phyloP scores from a whole-genome alignment of 371 early-diverging fungal species.

The Mucor mucedo region DNA sequence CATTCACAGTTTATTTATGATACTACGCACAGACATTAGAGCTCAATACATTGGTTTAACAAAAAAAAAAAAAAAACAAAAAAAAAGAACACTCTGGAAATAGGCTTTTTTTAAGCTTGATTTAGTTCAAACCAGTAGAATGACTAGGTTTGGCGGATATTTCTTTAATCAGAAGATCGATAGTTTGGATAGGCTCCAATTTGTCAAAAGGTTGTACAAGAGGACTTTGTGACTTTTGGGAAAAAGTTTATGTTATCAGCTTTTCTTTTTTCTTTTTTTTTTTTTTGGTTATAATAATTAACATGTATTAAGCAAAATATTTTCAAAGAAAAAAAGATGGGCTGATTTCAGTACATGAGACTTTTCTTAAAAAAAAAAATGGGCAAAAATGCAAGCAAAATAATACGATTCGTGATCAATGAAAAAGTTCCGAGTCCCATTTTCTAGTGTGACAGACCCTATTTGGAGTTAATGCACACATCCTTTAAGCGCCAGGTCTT shows the following conservation, averaged over 20 bases:
- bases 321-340: not conserved
- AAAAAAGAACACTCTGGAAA: not conserved
- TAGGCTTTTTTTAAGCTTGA: too few relatives aligned
- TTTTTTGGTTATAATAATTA: not conserved
- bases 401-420: conserved; percentile 6
- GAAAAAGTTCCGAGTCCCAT: conserved; percentile 24
- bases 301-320: not conserved
- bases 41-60: not conserved
- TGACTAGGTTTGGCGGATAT: conserved; percentile 19
- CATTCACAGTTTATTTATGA: not conserved
- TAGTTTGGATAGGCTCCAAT: conserved; percentile 18
- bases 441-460: conserved; percentile 30
- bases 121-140: conserved; percentile 10
- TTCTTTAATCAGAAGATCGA: conserved; percentile 19
- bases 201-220: conserved; percentile 12
- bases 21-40: not conserved
- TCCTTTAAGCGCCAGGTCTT: conserved; percentile 4
- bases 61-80: not conserved
- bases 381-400: too few relatives aligned
- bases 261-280: not conserved
- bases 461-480: conserved; percentile 27
- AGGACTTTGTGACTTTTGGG: conserved; percentile 26
- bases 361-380: not conserved
- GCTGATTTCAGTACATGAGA: not conserved
- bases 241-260: conserved; percentile 16